A percentile compares a stretch with the other conserved stretches of the same genome.
phyloP scores from a whole-genome alignment of 257 asterid genomes.

The Forsythia viridissima region DNA sequence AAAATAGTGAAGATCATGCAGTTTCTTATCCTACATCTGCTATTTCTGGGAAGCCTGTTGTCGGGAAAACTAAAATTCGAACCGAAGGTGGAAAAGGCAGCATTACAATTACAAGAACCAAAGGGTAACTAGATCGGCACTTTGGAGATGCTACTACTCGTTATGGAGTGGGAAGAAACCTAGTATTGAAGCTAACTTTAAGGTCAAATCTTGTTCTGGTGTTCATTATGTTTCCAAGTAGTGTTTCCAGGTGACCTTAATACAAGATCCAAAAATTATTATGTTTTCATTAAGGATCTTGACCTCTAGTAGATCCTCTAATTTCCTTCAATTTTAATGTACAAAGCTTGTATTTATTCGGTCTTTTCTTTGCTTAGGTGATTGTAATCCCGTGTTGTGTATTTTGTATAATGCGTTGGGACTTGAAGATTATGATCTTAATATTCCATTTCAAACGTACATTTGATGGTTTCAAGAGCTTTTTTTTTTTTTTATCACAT shows the following conservation, averaged over 20 bases:
- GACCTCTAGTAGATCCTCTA: constrained; percentile 28
- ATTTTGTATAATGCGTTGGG: not conserved
- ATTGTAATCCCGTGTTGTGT: not conserved
- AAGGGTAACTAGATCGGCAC: constrained; percentile 37
- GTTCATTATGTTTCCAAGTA: too few species aligned
- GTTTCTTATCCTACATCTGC: constrained; percentile 70
- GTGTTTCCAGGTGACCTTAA: too few species aligned
- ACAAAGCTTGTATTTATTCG: not conserved
- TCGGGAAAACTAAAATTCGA: constrained; percentile 84
- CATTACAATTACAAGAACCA: constrained; percentile 86
- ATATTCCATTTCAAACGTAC: not conserved
- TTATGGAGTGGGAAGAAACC: not conserved
- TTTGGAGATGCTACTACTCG: not conserved
- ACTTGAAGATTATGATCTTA: not conserved
- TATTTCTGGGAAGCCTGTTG: constrained; percentile 90
- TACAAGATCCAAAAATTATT: constrained; percentile 1
- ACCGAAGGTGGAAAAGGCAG: constrained; percentile 91
- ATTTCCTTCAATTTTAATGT: constrained; percentile 7
- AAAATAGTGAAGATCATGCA: constrained; percentile 42
- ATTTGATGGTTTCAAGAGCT: not conserved
- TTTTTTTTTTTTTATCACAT: too few species aligned
- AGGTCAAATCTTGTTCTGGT: constrained; percentile 6
- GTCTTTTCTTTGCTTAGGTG: not conserved
- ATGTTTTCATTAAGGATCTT: constrained; percentile 24
- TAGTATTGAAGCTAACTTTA: constrained; percentile 32